Evolutionary conservation across 2,329 filamentous ascomycete genomes (phyloP).

Genomic region (Cercospora berteroae): DNA sequence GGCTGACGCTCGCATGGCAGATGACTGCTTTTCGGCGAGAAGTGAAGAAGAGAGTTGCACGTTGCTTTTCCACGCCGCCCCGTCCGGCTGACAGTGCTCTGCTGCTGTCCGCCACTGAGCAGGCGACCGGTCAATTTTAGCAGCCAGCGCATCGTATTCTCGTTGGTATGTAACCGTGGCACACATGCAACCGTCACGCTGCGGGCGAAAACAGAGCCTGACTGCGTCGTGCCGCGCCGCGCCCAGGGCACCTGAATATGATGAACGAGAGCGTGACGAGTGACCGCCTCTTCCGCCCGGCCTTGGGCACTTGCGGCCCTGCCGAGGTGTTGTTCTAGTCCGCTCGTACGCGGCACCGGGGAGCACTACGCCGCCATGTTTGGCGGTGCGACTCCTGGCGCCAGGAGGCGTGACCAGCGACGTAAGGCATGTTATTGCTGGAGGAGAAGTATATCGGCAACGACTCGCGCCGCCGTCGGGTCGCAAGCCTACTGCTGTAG

Average conservation of each 20-base stretch:
- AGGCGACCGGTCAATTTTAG: slow-evolving; percentile 1
- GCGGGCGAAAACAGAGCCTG: neutral
- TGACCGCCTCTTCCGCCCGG: slow-evolving; percentile 4
- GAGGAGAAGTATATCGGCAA: neutral
- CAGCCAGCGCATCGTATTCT: slow-evolving; percentile 13
- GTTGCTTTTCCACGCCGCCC: slow-evolving; percentile 2
- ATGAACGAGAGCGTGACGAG: slow-evolving; percentile 4
- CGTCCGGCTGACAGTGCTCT: slow-evolving; percentile 3
- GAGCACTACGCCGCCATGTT: neutral
- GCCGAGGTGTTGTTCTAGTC: neutral
- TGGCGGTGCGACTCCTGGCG: neutral
- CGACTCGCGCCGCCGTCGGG: neutral
- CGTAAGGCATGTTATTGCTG: neutral
- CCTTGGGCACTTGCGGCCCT: slow-evolving; percentile 2
- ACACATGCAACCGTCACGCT: slow-evolving; percentile 6
- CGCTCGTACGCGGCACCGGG: neutral
- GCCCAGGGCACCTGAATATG: neutral
- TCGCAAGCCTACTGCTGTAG: neutral
- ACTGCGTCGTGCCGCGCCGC: neutral
- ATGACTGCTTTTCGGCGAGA: slow-evolving; percentile 5
- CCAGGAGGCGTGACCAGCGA: neutral
- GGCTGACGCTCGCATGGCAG: slow-evolving; percentile 1
- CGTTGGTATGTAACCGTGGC: slow-evolving; percentile 9
- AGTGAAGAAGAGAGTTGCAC: slow-evolving; percentile 3
- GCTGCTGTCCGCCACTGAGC: neutral